A percentile compares a stretch with the other conserved stretches of the same genome.
Conservation (phyloP, 140 eudicot species). For the Flaveria floridana region DNA sequence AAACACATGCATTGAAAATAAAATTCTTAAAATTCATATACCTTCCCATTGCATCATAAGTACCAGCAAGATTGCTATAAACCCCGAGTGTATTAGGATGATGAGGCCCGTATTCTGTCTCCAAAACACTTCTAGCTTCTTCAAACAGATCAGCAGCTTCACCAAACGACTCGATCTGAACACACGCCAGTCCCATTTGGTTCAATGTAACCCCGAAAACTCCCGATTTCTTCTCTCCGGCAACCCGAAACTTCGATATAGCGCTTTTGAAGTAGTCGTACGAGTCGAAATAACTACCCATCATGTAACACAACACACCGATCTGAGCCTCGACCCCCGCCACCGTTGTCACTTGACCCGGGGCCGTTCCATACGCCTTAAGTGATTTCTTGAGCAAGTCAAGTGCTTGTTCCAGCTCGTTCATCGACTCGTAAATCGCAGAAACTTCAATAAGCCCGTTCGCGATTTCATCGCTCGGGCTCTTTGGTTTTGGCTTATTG, state of each 20-base stretch:
- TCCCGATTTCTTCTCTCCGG: slow-evolving; percentile 66
- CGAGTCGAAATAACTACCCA: slow-evolving; percentile 58
- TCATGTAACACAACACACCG: slow-evolving; percentile 68
- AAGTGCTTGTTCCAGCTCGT: slow-evolving; percentile 61
- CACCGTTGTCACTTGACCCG: slow-evolving; percentile 55
- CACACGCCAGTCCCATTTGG: slow-evolving; percentile 87
- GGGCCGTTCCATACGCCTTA: slow-evolving; percentile 53
- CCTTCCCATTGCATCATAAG: slow-evolving; percentile 98
- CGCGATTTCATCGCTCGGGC: slow-evolving; percentile 65
- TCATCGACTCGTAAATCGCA: slow-evolving; percentile 78
- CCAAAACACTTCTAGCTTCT: slow-evolving; percentile 70
- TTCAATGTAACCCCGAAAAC: slow-evolving; percentile 74
- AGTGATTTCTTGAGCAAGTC: slow-evolving; percentile 63
- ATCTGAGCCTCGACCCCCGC: slow-evolving; percentile 91
- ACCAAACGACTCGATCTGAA: slow-evolving; percentile 53
- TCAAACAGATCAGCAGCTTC: slow-evolving; percentile 84
- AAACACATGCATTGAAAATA: neutral
- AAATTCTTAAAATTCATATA: slow-evolving; percentile 17
- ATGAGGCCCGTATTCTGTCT: slow-evolving; percentile 68
- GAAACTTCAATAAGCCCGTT: slow-evolving; percentile 79
- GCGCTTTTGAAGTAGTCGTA: slow-evolving; percentile 52
- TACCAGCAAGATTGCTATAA: slow-evolving; percentile 93
- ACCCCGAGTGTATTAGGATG: slow-evolving; percentile 85
- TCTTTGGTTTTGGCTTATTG: slow-evolving; percentile 43
- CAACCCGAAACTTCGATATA: slow-evolving; percentile 46